These are phyloP conservation scores for Tulasnella sp. DNA, from an alignment of 768 basidiomycete genomes.

Conservation along the genomic window DNA sequence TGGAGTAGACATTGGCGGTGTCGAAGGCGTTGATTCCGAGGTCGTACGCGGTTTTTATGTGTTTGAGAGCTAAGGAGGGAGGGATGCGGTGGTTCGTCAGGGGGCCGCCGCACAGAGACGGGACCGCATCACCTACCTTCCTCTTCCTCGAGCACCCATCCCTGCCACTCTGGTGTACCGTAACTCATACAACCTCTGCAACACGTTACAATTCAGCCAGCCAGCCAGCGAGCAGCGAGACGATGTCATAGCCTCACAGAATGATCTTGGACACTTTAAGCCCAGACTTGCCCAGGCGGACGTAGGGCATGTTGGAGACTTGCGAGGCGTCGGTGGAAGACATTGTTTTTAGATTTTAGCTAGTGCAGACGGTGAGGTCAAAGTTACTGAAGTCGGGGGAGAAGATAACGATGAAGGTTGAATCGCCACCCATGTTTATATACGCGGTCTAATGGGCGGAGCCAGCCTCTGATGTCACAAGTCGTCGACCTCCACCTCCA, in stretches of 20 bases:
- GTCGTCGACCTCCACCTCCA: too few relatives aligned
- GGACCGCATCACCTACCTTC: not conserved
- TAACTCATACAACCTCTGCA: not conserved
- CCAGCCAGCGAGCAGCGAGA: not conserved
- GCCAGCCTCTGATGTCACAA: too few relatives aligned
- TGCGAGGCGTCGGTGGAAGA: not conserved
- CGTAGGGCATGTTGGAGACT: not conserved
- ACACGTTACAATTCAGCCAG: not conserved
- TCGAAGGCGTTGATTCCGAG: slow-evolving; percentile 3
- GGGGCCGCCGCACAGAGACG: too few relatives aligned
- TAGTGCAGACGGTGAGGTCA: not conserved
- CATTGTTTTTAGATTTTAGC: not conserved
- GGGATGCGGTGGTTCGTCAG: not conserved
- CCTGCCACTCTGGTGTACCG: not conserved
- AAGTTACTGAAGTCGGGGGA: not conserved
- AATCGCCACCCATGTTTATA: too few relatives aligned
- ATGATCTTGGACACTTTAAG: slow-evolving; percentile 1
- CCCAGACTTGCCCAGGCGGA: not conserved
- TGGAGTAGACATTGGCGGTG: not conserved
- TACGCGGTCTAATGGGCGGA: too few relatives aligned
- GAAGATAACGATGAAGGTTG: not conserved
- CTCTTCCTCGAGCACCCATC: not conserved
- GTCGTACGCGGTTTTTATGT: not conserved
- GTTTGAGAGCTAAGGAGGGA: not conserved
- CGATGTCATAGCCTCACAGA: not conserved